These are phyloP conservation scores for Diaporthe amygdali DNA, from an alignment of 2,329 filamentous ascomycete species.

Conservation along the genomic window DNA sequence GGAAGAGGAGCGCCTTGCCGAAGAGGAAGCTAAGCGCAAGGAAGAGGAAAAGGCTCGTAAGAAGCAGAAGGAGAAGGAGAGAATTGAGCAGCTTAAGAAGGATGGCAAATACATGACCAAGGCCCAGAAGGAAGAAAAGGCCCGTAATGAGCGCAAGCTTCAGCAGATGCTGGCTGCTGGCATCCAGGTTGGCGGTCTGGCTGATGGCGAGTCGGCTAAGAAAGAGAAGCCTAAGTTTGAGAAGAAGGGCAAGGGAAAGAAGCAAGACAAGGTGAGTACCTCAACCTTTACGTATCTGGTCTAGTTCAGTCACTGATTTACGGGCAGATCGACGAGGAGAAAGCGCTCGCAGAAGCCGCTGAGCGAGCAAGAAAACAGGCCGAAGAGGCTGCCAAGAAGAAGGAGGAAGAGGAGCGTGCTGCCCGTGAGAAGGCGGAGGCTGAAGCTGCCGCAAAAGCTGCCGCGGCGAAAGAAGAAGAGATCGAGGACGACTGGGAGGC, in stretches of 20 bases:
- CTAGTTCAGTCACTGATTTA: slow-evolving; percentile 4
- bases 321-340: slow-evolving; percentile 73
- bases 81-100: slow-evolving; percentile 84
- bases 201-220: slow-evolving; percentile 58
- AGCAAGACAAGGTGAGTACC: slow-evolving; percentile 57
- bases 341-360: slow-evolving; percentile 78
- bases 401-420: slow-evolving; percentile 25
- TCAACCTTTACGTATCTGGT: background rate
- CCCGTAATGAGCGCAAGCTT: slow-evolving; percentile 77
- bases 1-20: slow-evolving; percentile 67
- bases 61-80: slow-evolving; percentile 88
- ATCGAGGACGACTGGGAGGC: slow-evolving; percentile 76
- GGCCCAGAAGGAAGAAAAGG: slow-evolving; percentile 83
- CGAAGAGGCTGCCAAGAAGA: slow-evolving; percentile 58
- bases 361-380: slow-evolving; percentile 72
- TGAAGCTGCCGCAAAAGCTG: slow-evolving; percentile 59
- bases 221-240: slow-evolving; percentile 83
- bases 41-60: slow-evolving; percentile 78
- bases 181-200: slow-evolving; percentile 71
- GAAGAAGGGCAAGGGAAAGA: slow-evolving; percentile 66
- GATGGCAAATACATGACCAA: slow-evolving; percentile 88
- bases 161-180: slow-evolving; percentile 85
- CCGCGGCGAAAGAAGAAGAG: slow-evolving; percentile 66
- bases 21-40: slow-evolving; percentile 71
- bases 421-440: slow-evolving; percentile 61